Evolutionary conservation across 169 alveolate species (phyloP).

Genomic region (Plasmodium gaboni): DNA sequence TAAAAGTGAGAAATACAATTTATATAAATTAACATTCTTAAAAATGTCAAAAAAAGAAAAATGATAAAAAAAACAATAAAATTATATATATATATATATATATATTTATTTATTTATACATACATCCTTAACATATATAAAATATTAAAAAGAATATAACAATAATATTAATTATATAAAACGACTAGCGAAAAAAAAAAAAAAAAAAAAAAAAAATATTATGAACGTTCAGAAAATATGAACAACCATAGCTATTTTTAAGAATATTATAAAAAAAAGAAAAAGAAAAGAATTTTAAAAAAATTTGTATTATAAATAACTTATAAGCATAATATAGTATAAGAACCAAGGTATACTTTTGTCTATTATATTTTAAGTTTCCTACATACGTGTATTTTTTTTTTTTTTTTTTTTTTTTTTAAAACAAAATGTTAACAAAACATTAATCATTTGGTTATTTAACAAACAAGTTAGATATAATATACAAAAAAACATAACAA

Average conservation of each 20-base stretch:
- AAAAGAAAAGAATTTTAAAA: not conserved
- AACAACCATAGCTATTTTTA: slow-evolving; percentile 8
- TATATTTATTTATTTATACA: not conserved
- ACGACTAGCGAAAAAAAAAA: slow-evolving; percentile 32
- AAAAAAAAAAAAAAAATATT: slow-evolving; percentile 33
- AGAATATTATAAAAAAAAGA: slow-evolving; percentile 13
- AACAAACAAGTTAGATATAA: too few relatives aligned
- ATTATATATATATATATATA: slow-evolving; percentile 2
- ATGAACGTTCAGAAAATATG: slow-evolving; percentile 52
- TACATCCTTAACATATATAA: not conserved
- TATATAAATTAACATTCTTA: not conserved
- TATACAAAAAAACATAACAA: too few relatives aligned
- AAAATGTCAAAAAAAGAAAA: slow-evolving; percentile 7
- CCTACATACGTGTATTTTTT: too few relatives aligned
- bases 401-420: too few relatives aligned
- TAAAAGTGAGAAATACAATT: slow-evolving; percentile 16
- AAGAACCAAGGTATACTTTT: too few relatives aligned
- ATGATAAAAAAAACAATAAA: slow-evolving; percentile 15
- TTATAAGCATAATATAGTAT: too few relatives aligned
- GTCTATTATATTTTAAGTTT: too few relatives aligned
- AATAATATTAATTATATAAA: not conserved
- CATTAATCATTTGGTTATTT: too few relatives aligned
- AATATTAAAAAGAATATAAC: slow-evolving; percentile 4
- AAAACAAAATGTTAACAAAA: too few relatives aligned
- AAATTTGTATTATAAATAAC: too few relatives aligned